Evolutionary conservation across 2,329 filamentous ascomycete species (phyloP).

Genomic region (Cladosporium halotolerans): DNA sequence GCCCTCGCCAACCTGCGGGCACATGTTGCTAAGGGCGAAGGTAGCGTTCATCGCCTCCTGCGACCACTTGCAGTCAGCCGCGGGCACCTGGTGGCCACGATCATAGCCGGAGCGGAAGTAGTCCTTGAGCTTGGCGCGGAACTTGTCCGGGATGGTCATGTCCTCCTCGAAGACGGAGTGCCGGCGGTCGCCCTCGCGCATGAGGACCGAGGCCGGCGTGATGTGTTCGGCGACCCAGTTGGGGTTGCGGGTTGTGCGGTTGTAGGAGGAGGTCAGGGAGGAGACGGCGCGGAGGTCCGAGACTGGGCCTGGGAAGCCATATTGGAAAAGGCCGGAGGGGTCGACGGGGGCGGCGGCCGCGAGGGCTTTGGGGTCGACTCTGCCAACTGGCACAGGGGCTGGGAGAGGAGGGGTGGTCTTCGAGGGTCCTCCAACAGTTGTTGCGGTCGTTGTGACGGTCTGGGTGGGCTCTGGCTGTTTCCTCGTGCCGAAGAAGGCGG

Average conservation of each 20-base stretch:
- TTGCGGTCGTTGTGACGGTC: constrained; percentile 30
- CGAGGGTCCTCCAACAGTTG: constrained; percentile 19
- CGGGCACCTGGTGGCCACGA: constrained; percentile 92
- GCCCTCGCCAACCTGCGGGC: constrained; percentile 92
- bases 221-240: constrained; percentile 93
- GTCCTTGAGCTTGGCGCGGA: constrained; percentile 84
- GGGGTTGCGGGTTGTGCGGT: constrained; percentile 85
- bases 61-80: constrained; percentile 92
- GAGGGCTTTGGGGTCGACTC: constrained; percentile 18
- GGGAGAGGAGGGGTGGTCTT: constrained; percentile 24
- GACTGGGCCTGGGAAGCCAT: constrained; percentile 82
- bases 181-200: constrained; percentile 73
- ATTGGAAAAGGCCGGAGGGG: constrained; percentile 47
- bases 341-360: constrained; percentile 35
- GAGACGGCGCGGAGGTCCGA: constrained; percentile 71
- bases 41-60: constrained; percentile 93
- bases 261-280: constrained; percentile 79
- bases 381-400: constrained; percentile 22
- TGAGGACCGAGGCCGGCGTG: constrained; percentile 73
- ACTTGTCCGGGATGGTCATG: constrained; percentile 68
- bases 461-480: constrained; percentile 16
- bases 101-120: constrained; percentile 95
- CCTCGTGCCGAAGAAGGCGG: constrained; percentile 39
- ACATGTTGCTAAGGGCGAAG: constrained; percentile 93
- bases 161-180: constrained; percentile 82